Evolutionary conservation across 495 filamentous ascomycete genomes (phyloP), one percentile per base, ranked within the genome.

Genomic region (Barbatosphaeria neglecta): DNA sequence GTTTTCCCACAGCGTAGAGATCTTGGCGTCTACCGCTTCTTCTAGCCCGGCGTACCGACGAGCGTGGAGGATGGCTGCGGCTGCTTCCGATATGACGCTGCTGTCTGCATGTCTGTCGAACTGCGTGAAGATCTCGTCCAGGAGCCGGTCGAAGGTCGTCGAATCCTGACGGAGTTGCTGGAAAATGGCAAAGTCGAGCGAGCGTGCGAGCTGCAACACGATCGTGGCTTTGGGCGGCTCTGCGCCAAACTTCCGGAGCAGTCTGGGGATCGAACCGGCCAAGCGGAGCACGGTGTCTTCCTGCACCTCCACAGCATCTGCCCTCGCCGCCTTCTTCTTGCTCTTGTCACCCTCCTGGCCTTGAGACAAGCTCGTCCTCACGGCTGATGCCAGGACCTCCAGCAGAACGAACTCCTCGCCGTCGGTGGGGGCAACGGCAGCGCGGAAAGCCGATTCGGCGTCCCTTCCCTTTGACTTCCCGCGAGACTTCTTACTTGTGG

Each of bases 111-210:
- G 92, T 0, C 87, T 81, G 40, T 90, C 76, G 63, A 97, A 97
- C 57, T 97, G 92, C 48, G 83, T 84, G 52, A 86, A 87, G 55
- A 97, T 90, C 52, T 97, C 90, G 50, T 94, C 92, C 1, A 98
- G 70, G 18, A 97, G 65, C 13, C 87, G 78, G 0, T 76, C 76
- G 61, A 93, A 94, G 0, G 83, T 83, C 0, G 85, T 81, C 1
- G 84, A 80, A 54, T 90, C 85, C 59, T 94, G 87, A 18, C 89
- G 83, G 11, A 97, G 69, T 55, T 94, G 86, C 57, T 92, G 82
- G 59, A 95, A 92, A 19, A 92, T 78, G 42, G 87, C 83, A 2
- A 96, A 74, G 53, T 95, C 84, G 16, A 98, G 77, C 18, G 83
- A 76, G 58, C 88, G 86, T 55, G 90, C 87, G n/a, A 98, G 69